Evolutionary conservation across 169 alveolate genomes (phyloP).

Genomic region (Babesia bovis): DNA sequence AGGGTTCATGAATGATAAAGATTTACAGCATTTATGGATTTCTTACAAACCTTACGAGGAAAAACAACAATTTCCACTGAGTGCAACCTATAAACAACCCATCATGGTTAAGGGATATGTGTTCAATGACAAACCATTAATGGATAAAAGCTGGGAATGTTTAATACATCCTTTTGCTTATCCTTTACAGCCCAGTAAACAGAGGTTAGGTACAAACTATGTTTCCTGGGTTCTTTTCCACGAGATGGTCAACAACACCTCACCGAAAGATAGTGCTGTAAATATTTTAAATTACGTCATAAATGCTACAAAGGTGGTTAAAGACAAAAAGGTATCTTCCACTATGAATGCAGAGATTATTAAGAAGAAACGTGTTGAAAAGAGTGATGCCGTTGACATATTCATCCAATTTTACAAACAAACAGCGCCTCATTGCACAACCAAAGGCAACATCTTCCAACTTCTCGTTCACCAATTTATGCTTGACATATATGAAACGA

Average conservation of each 20-base stretch:
- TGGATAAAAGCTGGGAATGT: neutral
- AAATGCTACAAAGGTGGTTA: neutral
- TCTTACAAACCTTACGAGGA: neutral
- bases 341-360: neutral
- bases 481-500: neutral
- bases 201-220: neutral
- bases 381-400: neutral
- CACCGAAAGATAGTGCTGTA: no score
- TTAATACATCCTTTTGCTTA: neutral
- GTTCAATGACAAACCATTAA: neutral
- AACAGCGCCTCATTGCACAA: neutral
- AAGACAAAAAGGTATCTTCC: neutral
- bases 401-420: neutral
- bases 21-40: no score
- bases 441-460: neutral
- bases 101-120: neutral
- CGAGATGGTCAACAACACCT: neutral
- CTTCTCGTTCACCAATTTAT: neutral
- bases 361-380: neutral
- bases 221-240: neutral
- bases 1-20: neutral
- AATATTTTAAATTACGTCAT: neutral
- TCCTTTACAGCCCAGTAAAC: neutral
- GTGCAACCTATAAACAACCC: neutral
- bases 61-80: neutral